A percentile compares a stretch with the other conserved stretches of the same genome.
These are phyloP conservation scores for Lasiosphaeris hirsuta DNA, from an alignment of 495 filamentous ascomycete genomes.

Conservation along the genomic window DNA sequence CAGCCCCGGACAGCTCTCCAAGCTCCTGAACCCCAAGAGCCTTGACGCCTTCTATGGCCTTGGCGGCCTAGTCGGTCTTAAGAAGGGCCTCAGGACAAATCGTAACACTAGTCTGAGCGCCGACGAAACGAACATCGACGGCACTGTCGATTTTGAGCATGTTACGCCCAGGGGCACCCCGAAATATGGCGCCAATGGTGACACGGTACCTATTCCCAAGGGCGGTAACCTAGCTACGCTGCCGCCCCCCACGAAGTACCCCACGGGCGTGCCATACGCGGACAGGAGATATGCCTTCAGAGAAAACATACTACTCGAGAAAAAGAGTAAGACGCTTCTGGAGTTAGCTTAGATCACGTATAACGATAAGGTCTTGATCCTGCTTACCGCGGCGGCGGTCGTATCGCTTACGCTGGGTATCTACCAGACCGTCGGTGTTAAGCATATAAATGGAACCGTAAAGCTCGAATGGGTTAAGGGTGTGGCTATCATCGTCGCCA, in stretches of 20 bases:
- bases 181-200: background rate
- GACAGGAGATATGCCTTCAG: conserved; percentile 5
- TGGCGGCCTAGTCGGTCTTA: conserved; percentile 62
- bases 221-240: background rate
- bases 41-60: conserved; percentile 64
- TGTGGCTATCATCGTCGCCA: conserved; percentile 72
- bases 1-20: conserved; percentile 66
- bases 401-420: conserved; percentile 68
- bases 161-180: background rate
- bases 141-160: background rate
- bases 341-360: conserved; percentile 78
- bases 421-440: conserved; percentile 57
- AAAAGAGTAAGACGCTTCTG: conserved; percentile 44
- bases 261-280: background rate
- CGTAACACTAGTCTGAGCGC: conserved; percentile 59
- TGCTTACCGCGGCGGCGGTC: conserved; percentile 66
- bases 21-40: conserved; percentile 69
- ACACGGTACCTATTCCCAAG: background rate
- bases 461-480: conserved; percentile 77
- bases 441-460: conserved; percentile 44
- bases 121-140: conserved; percentile 55
- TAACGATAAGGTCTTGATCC: conserved; percentile 79
- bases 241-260: background rate
- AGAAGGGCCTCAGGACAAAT: conserved; percentile 64
- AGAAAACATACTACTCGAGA: background rate